phyloP scores from a whole-genome alignment of 495 filamentous ascomycete species.

The Tirmania nivea region DNA sequence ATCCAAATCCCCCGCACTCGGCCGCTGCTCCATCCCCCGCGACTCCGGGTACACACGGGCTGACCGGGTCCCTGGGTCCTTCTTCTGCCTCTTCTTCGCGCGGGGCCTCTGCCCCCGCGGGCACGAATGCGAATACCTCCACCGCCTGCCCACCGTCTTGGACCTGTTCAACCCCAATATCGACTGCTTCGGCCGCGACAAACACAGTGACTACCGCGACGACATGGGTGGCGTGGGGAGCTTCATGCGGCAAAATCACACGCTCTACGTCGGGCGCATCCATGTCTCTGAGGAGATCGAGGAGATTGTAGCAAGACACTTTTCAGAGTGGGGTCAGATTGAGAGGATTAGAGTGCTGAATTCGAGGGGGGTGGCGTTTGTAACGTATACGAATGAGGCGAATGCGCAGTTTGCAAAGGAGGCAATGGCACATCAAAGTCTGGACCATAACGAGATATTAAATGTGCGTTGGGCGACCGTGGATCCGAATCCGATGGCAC shows the following conservation, averaged over 20 bases:
- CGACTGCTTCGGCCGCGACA: slow-evolving; percentile 84
- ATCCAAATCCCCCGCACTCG: slow-evolving; percentile 48
- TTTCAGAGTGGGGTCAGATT: slow-evolving; percentile 81
- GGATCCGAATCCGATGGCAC: slow-evolving; percentile 87
- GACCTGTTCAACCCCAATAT: slow-evolving; percentile 77
- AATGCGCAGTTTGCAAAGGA: slow-evolving; percentile 81
- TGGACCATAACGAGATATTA: slow-evolving; percentile 76
- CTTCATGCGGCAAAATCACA: slow-evolving; percentile 79
- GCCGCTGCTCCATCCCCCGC: slow-evolving; percentile 56
- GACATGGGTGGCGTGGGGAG: slow-evolving; percentile 91
- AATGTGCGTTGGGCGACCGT: slow-evolving; percentile 96
- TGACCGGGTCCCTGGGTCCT: slow-evolving; percentile 56
- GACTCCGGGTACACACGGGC: slow-evolving; percentile 81
- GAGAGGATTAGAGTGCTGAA: slow-evolving; percentile 84
- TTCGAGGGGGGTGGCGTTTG: slow-evolving; percentile 68
- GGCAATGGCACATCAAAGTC: slow-evolving; percentile 68
- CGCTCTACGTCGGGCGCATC: slow-evolving; percentile 78
- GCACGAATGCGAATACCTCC: slow-evolving; percentile 82
- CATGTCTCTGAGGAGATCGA: slow-evolving; percentile 96
- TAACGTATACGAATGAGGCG: slow-evolving; percentile 69
- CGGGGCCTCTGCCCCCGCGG: slow-evolving; percentile 65
- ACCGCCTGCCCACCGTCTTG: slow-evolving; percentile 59
- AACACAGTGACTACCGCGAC: slow-evolving; percentile 67
- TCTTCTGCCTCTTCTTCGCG: slow-evolving; percentile 87
- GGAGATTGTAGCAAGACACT: slow-evolving; percentile 83